Evolutionary conservation across 768 basidiomycete genomes (phyloP).

Genomic region (Psilocybe azurescens): DNA sequence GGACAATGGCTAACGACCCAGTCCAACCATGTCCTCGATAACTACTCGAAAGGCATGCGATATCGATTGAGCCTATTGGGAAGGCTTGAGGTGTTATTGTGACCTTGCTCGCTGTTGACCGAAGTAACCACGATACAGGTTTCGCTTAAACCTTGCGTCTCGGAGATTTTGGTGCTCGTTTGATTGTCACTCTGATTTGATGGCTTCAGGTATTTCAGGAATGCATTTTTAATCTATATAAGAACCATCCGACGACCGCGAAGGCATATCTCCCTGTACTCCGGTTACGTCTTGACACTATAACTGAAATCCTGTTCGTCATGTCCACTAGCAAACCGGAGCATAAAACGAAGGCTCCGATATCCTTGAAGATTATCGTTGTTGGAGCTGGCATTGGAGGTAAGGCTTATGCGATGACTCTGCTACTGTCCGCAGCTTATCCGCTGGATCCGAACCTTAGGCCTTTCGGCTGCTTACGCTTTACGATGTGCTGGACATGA

Average conservation of each 20-base stretch:
- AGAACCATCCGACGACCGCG: background rate
- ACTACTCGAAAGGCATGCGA: background rate
- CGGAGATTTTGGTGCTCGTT: background rate
- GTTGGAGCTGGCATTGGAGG: background rate
- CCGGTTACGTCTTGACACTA: background rate
- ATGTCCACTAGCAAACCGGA: background rate
- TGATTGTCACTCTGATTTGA: background rate
- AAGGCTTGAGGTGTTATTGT: background rate
- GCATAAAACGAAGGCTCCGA: background rate
- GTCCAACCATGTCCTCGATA: background rate
- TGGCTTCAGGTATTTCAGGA: background rate
- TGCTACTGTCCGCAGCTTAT: background rate
- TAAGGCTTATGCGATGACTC: background rate
- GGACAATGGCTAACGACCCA: background rate
- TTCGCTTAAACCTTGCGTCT: background rate
- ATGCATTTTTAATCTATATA: background rate
- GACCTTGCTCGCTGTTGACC: background rate
- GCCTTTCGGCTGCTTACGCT: slow-evolving; percentile 1
- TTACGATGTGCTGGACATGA: slow-evolving; percentile 7
- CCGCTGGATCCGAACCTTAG: background rate
- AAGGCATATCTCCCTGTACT: background rate
- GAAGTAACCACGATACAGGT: background rate
- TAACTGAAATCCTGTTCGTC: background rate
- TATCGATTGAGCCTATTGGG: background rate
- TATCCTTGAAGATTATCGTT: background rate